phyloP scores from a whole-genome alignment of 2,329 filamentous ascomycete species.

The Xylariaceae sp. region DNA sequence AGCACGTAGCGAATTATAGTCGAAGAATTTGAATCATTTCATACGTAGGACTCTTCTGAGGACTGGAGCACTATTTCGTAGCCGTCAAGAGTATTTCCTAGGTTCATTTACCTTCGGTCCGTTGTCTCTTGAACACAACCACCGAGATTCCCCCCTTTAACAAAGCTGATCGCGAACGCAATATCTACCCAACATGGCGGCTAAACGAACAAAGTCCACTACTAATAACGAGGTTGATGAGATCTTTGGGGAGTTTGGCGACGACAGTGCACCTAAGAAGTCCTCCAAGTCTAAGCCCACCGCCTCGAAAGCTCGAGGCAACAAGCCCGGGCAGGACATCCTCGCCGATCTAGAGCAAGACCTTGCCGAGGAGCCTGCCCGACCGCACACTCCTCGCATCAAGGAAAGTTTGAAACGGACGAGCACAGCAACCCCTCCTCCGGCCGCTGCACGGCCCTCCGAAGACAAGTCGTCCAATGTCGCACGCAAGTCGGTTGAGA shows the following conservation, averaged over 20 bases:
- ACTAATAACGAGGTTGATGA: constrained; percentile 67
- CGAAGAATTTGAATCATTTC: not conserved
- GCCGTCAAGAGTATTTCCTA: constrained; percentile 3
- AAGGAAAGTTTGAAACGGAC: constrained; percentile 53
- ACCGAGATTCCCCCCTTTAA: constrained; percentile 2
- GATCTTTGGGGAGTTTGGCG: constrained; percentile 65
- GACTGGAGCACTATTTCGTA: constrained; percentile 10
- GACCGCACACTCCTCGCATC: constrained; percentile 81
- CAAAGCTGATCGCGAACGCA: constrained; percentile 1
- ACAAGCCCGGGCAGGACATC: constrained; percentile 67
- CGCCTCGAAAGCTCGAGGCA: constrained; percentile 47
- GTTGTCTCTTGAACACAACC: not conserved
- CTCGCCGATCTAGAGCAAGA: constrained; percentile 83
- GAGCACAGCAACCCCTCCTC: constrained; percentile 52
- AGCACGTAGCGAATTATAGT: constrained; percentile 14
- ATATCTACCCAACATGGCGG: constrained; percentile 52
- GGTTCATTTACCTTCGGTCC: not conserved
- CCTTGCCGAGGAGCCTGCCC: constrained; percentile 72
- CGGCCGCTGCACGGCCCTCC: constrained; percentile 56
- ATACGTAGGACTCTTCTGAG: not conserved
- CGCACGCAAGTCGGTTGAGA: constrained; percentile 76
- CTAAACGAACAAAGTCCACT: constrained; percentile 61
- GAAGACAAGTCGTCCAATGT: constrained; percentile 62
- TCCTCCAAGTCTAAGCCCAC: constrained; percentile 53
- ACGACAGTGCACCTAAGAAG: constrained; percentile 56